Conservation (phyloP, 495 filamentous ascomycete genomes). For the Tuber magnatum region DNA sequence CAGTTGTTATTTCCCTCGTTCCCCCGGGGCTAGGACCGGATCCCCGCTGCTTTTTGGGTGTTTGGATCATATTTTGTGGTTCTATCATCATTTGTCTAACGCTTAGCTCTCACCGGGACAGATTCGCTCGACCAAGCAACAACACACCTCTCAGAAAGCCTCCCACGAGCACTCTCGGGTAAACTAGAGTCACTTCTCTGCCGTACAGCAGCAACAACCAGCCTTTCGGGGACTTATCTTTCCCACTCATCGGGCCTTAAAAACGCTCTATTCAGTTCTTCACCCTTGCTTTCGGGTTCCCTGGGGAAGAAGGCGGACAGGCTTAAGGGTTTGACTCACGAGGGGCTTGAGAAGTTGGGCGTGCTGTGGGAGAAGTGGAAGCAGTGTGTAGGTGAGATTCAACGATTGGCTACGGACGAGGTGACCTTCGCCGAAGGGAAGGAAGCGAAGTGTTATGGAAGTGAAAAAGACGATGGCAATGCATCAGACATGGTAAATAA, state of each 20-base stretch:
- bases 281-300: conserved; percentile 17
- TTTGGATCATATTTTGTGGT: conserved; percentile 1
- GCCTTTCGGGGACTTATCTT: conserved; percentile 21
- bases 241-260: conserved; percentile 18
- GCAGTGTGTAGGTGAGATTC: conserved; percentile 23
- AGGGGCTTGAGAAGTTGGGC: conserved; percentile 16
- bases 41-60: neutral
- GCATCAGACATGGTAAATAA: conserved; percentile 12
- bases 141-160: conserved; percentile 25
- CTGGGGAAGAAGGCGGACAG: conserved; percentile 7
- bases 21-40: neutral
- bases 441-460: conserved; percentile 2
- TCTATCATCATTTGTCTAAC: conserved; percentile 12
- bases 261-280: conserved; percentile 16
- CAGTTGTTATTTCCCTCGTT: conserved; percentile 2
- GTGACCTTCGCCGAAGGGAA: conserved; percentile 2
- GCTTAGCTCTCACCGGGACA: conserved; percentile 11
- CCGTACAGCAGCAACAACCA: conserved; percentile 29
- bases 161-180: conserved; percentile 20
- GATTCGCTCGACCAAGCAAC: conserved; percentile 36
- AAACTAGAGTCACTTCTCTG: conserved; percentile 32
- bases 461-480: neutral
- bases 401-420: conserved; percentile 14
- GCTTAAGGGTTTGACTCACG: conserved; percentile 13
- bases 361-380: conserved; percentile 20